Conservation (phyloP, 2,329 filamentous ascomycete species). For the Penicillium janthinellum region DNA sequence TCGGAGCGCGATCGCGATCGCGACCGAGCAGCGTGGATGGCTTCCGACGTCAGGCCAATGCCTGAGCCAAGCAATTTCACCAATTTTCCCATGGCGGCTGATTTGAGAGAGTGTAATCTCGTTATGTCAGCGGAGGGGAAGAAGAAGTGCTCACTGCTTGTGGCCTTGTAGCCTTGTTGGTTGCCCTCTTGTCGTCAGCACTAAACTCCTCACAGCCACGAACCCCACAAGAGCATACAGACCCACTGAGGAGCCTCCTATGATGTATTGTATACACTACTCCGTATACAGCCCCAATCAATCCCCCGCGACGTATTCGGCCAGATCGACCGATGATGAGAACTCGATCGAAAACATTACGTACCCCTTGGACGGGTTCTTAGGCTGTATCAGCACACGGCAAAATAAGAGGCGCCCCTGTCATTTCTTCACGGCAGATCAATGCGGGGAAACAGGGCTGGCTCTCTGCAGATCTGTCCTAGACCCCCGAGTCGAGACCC, state of each 20-base stretch:
- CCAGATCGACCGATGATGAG: not conserved
- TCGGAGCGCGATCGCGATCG: not conserved
- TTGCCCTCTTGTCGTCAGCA: not conserved
- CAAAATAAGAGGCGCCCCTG: not conserved
- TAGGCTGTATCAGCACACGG: not conserved
- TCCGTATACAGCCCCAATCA: too few species aligned
- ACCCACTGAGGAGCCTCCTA: not conserved
- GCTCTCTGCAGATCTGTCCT: not conserved
- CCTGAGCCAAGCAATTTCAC: constrained; percentile 4
- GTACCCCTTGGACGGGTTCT: not conserved
- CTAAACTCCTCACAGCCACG: not conserved
- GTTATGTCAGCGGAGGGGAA: not conserved
- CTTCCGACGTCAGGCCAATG: constrained; percentile 11
- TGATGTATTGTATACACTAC: too few species aligned
- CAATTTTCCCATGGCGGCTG: constrained; percentile 1
- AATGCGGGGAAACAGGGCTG: constrained; percentile 3
- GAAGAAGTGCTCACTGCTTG: not conserved
- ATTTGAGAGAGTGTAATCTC: not conserved
- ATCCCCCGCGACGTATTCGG: not conserved
- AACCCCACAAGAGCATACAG: not conserved
- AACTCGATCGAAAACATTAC: not conserved
- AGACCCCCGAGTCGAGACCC: not conserved
- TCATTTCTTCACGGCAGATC: constrained; percentile 4
- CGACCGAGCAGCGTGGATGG: constrained; percentile 7
- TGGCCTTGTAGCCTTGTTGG: not conserved